Conservation (phyloP, 1,139 yeast genomes). For the Hansenula lynferdii region DNA sequence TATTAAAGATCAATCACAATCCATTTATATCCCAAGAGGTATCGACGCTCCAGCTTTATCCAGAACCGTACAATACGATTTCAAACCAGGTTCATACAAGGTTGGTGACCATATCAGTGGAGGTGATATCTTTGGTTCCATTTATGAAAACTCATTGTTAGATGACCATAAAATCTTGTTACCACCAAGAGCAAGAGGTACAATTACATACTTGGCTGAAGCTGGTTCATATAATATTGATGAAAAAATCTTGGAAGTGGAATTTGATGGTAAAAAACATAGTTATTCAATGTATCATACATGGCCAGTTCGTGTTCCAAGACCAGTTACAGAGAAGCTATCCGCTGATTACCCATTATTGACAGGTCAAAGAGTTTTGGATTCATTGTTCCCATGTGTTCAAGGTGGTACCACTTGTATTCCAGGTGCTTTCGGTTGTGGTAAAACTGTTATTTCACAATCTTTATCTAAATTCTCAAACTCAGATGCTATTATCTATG, state of each 20-base stretch:
- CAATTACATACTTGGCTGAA: conserved; percentile 82
- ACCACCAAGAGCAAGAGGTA: conserved; percentile 99
- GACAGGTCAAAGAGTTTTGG: conserved; percentile 98
- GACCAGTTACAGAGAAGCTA: conserved; percentile 94
- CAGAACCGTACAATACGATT: conserved; percentile 79
- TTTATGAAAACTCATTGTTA: conserved; percentile 87
- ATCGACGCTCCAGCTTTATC: conserved; percentile 91
- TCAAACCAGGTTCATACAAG: conserved; percentile 70
- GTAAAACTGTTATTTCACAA: conserved; percentile 98
- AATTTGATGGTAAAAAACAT: conserved; percentile 82
- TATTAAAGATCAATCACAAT: conserved; percentile 78
- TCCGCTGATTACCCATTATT: conserved; percentile 92
- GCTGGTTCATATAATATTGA: conserved; percentile 89
- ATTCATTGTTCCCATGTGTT: conserved; percentile 96
- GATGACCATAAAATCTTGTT: conserved; percentile 89
- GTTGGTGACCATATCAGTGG: conserved; percentile 98
- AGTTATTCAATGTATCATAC: conserved; percentile 94
- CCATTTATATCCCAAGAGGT: conserved; percentile 98
- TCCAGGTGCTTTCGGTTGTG: conserved; percentile 99
- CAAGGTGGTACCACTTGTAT: conserved; percentile 99
- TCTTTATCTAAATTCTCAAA: conserved; percentile 95
- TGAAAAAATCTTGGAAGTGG: conserved; percentile 86
- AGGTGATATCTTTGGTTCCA: conserved; percentile 94
- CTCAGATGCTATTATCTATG: conserved; percentile 93
- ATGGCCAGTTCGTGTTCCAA: conserved; percentile 99